phyloP scores from a whole-genome alignment of 305 asterid species.

The Fraxinus angustifolia region DNA sequence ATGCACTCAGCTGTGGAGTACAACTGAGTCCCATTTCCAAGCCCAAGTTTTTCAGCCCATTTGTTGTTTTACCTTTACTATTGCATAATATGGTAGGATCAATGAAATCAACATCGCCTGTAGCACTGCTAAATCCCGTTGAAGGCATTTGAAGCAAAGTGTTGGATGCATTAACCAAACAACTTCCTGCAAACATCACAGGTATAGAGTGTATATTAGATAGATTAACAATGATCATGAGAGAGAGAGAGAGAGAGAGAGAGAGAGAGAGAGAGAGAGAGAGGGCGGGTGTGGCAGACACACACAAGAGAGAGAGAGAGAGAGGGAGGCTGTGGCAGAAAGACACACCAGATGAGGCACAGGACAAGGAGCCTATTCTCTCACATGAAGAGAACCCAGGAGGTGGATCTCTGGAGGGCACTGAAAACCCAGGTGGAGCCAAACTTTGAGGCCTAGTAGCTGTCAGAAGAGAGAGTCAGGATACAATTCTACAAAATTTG shows the following conservation, averaged over 20 bases:
- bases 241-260: neutral
- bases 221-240: neutral
- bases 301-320: no score
- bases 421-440: conserved; percentile 79
- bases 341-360: conserved; percentile 52
- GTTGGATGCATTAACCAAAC: conserved; percentile 40
- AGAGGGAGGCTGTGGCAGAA: neutral
- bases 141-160: conserved; percentile 37
- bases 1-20: conserved; percentile 34
- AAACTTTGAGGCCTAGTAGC: conserved; percentile 58
- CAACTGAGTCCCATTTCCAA: conserved; percentile 36
- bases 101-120: conserved; percentile 42
- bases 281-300: neutral
- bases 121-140: conserved; percentile 35
- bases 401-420: conserved; percentile 70
- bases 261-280: neutral
- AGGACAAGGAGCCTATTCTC: conserved; percentile 41
- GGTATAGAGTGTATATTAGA: neutral
- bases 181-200: conserved; percentile 43
- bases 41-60: conserved; percentile 35
- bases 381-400: conserved; percentile 69
- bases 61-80: conserved; percentile 40
- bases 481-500: neutral
- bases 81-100: conserved; percentile 48
- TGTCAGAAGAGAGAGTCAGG: conserved; percentile 31